Conservation (phyloP, 768 basidiomycete species). For the Lentinula edodes region DNA sequence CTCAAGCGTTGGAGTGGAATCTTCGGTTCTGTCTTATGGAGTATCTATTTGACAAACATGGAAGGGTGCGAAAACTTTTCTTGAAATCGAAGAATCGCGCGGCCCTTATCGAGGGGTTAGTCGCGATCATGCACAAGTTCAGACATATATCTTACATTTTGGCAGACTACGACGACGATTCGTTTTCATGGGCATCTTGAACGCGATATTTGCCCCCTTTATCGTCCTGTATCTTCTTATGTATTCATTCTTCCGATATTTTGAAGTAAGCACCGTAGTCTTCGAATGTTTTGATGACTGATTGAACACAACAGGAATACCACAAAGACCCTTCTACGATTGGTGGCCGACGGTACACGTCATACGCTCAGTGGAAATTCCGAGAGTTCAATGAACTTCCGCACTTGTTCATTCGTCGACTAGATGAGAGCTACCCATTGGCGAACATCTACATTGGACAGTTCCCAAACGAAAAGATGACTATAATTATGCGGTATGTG, state of each 20-base stretch:
- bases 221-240: slow-evolving; percentile 94
- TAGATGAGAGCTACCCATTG: slow-evolving; percentile 83
- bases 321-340: slow-evolving; percentile 98
- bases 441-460: slow-evolving; percentile 97
- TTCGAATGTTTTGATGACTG: neutral
- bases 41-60: slow-evolving; percentile 88
- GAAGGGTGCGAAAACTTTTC: slow-evolving; percentile 87
- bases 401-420: slow-evolving; percentile 81
- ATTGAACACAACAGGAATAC: slow-evolving; percentile 68
- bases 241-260: slow-evolving; percentile 99
- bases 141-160: neutral
- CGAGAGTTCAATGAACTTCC: slow-evolving; percentile 98
- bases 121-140: neutral
- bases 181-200: slow-evolving; percentile 95
- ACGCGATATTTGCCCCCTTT: slow-evolving; percentile 93
- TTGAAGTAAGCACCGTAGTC: slow-evolving; percentile 61
- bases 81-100: slow-evolving; percentile 77
- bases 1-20: slow-evolving; percentile 95
- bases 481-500: slow-evolving; percentile 81
- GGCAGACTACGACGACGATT: slow-evolving; percentile 76
- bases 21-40: slow-evolving; percentile 92
- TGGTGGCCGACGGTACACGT: slow-evolving; percentile 87
- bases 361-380: slow-evolving; percentile 97
- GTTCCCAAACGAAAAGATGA: slow-evolving; percentile 92
- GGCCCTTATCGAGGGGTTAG: slow-evolving; percentile 78